Base-by-base conservation (phyloP, 2,329 filamentous ascomycete genomes). In the Aspergillus hiratsukae region DNA sequence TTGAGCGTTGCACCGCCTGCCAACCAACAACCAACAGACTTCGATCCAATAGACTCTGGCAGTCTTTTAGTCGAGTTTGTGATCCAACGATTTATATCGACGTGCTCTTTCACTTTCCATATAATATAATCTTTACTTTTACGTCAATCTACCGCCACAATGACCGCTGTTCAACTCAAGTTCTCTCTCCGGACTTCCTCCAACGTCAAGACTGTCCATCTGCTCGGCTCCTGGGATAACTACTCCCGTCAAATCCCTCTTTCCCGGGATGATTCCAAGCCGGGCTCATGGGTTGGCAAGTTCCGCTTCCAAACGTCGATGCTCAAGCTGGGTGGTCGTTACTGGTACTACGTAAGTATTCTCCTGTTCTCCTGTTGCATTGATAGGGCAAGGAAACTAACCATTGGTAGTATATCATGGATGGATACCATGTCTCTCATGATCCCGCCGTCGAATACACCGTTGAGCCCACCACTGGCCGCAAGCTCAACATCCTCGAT, bases 151-250 rank as follows among this genome's bases (percentile, higher is more conserved):
- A 54, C 54, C 56, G 31, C 55, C 69, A 87, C 74, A 80, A 96
- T 96, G 91, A 87, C 92, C 78, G 82, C 91, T 75, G 87, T 94
- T 78, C 93, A 97, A 80, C 87, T 96, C 67, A 93, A 91, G 74
- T 97, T 97, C 81, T 88, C 89, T 76, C 90, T 97, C 76, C 91
- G 92, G 81, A 95, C 95, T 76, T 96, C 92, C 73, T 87, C 90
- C 74, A 91, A 91, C 80, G 91, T 95, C 84, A 96, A 97, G 86
- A 93, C 92, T 72, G 93, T 96, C 74, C 93, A 97, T 75, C 84
- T 99, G 66, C 88, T 97, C 78, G 93, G 93, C 71, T 97, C 93
- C 66, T 99, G 93, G 93, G 94, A 99, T 82, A 90, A 90, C 83
- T 99, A 99, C 84, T 82, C 85, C 67, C 90, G 91, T 66, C 93